Percentiles rank a stretch among this genome's conserved stretches.
These are phyloP conservation scores for Geranium brycei DNA, from an alignment of 345 rosid species.

Conservation along the genomic window DNA sequence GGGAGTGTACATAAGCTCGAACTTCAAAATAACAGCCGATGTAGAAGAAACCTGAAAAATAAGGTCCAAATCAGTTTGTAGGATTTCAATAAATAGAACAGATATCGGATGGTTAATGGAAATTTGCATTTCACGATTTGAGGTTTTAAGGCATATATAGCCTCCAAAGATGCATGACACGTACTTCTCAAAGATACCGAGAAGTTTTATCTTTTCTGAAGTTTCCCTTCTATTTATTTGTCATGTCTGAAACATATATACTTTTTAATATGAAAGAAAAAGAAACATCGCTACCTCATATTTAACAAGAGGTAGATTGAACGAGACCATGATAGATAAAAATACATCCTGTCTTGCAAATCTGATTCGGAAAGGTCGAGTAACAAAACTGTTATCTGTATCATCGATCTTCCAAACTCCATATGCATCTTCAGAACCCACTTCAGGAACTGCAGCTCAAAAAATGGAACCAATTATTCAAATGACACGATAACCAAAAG, in stretches of 20 bases:
- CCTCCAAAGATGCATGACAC: neutral
- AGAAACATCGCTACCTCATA: slow-evolving; percentile 39
- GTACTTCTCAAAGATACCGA: neutral
- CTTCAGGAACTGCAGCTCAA: slow-evolving; percentile 46
- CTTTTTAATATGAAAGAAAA: neutral
- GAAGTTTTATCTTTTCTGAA: neutral
- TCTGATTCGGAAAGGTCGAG: slow-evolving; percentile 79
- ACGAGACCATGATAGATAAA: slow-evolving; percentile 66
- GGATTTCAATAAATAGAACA: neutral
- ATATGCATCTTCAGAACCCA: slow-evolving; percentile 37
- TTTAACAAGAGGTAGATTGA: slow-evolving; percentile 42
- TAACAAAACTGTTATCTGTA: slow-evolving; percentile 70
- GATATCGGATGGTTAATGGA: neutral
- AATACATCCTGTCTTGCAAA: slow-evolving; percentile 86
- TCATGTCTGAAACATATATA: neutral
- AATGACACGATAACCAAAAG: neutral
- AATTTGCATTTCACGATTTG: neutral
- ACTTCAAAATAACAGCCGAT: slow-evolving; percentile 72
- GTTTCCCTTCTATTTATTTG: neutral
- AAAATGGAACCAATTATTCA: neutral
- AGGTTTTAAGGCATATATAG: neutral
- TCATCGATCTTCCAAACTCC: slow-evolving; percentile 89
- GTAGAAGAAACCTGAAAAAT: slow-evolving; percentile 46
- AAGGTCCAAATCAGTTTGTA: slow-evolving; percentile 2
- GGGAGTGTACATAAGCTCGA: slow-evolving; percentile 85